Percentiles rank a stretch among this genome's conserved stretches.
Conservation (phyloP, 192 early-diverging fungal genomes). For the Hyaloraphidium curvatum region DNA sequence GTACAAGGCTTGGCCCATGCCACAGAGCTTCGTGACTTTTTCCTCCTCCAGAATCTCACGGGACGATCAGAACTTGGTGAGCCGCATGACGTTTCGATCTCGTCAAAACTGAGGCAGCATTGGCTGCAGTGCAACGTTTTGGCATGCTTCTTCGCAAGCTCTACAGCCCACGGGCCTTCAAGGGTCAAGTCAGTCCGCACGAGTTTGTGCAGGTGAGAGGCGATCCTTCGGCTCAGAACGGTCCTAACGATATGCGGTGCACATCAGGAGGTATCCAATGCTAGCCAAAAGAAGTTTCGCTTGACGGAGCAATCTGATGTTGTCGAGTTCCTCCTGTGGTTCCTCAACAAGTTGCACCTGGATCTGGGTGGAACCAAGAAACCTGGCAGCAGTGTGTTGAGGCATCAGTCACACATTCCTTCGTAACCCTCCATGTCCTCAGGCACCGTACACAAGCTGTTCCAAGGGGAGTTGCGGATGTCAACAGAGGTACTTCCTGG, state of each 20-base stretch:
- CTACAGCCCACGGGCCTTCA: constrained; percentile 82
- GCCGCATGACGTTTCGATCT: background rate
- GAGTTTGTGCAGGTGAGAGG: constrained; percentile 79
- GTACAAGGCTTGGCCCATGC: constrained; percentile 77
- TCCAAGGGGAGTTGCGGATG: constrained; percentile 69
- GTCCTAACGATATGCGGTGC: no score
- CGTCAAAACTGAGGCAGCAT: background rate
- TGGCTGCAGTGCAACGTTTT: constrained; percentile 40
- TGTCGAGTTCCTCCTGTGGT: constrained; percentile 76
- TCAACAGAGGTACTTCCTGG: constrained; percentile 39
- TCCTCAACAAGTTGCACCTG: constrained; percentile 72
- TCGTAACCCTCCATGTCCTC: background rate
- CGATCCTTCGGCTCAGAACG: no score
- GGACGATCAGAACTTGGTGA: constrained; percentile 17
- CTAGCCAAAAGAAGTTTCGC: constrained; percentile 58
- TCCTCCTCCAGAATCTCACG: constrained; percentile 37
- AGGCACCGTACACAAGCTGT: constrained; percentile 51
- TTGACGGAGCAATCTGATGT: constrained; percentile 65
- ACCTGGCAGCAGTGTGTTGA: constrained; percentile 31
- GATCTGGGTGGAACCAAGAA: constrained; percentile 70
- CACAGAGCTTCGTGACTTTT: constrained; percentile 59
- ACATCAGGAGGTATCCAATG: constrained; percentile 67
- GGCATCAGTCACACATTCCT: background rate
- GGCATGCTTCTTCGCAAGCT: constrained; percentile 67
- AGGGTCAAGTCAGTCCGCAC: constrained; percentile 88